These are phyloP conservation scores for Zasmidium angulare DNA, from an alignment of 2,329 filamentous ascomycete genomes.

Conservation along the genomic window DNA sequence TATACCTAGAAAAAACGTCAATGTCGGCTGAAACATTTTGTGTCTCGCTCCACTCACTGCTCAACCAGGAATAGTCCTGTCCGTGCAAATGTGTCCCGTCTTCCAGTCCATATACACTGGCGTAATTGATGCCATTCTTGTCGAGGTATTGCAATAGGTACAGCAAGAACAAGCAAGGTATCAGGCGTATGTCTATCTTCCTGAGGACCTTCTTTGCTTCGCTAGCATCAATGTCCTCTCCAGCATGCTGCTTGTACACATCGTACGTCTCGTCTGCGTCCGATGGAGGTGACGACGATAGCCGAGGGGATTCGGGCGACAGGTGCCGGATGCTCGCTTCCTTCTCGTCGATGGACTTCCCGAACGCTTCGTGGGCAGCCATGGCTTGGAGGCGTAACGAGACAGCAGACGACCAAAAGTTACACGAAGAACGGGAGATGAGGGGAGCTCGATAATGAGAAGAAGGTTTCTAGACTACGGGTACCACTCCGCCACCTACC, in stretches of 20 bases:
- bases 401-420: background rate
- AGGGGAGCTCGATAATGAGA: background rate
- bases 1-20: constrained; percentile 36
- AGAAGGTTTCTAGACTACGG: background rate
- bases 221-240: constrained; percentile 19
- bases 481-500: background rate
- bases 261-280: constrained; percentile 32
- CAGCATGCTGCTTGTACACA: constrained; percentile 27
- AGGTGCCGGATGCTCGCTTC: background rate
- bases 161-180: constrained; percentile 35
- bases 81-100: constrained; percentile 49
- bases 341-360: background rate
- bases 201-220: constrained; percentile 35
- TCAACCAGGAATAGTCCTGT: constrained; percentile 55
- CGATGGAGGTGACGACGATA: constrained; percentile 16
- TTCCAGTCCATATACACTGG: constrained; percentile 50
- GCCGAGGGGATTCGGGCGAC: constrained; percentile 13
- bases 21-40: background rate
- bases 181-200: constrained; percentile 38
- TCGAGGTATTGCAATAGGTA: constrained; percentile 45
- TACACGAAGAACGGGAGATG: background rate
- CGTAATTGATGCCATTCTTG: constrained; percentile 44
- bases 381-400: background rate
- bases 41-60: background rate
- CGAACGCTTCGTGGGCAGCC: background rate